Evolutionary conservation across 2,329 filamentous ascomycete species (phyloP).

Genomic region (Calonectria leucothoes): DNA sequence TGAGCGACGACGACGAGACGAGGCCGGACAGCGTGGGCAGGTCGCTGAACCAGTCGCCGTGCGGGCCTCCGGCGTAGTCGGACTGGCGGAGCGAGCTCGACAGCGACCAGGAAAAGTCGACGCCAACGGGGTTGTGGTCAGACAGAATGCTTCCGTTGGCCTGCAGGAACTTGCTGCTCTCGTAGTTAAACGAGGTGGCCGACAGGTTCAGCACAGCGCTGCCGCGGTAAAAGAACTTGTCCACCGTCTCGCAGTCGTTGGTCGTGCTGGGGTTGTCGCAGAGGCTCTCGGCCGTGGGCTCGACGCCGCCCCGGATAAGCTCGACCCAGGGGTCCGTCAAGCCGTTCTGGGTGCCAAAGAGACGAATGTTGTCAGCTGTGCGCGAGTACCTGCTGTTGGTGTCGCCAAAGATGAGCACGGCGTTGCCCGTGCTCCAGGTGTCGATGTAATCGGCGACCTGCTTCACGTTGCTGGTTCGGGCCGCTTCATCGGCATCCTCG

Average conservation of each 20-base stretch:
- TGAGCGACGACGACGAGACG: background rate
- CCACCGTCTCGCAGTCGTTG: constrained; percentile 72
- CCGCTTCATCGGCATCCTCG: constrained; percentile 61
- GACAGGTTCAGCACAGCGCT: constrained; percentile 55
- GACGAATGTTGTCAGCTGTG: constrained; percentile 58
- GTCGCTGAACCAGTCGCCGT: constrained; percentile 16
- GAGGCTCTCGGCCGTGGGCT: constrained; percentile 47
- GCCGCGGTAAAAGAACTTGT: constrained; percentile 73
- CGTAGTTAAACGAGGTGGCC: constrained; percentile 66
- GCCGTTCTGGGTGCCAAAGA: constrained; percentile 57
- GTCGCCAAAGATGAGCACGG: constrained; percentile 74
- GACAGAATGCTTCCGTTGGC: constrained; percentile 66
- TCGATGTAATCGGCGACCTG: constrained; percentile 71
- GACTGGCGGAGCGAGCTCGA: constrained; percentile 10
- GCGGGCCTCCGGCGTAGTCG: background rate
- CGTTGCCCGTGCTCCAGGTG: constrained; percentile 66
- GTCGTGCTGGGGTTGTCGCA: constrained; percentile 57
- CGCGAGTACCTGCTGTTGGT: constrained; percentile 73
- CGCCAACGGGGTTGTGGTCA: constrained; percentile 74
- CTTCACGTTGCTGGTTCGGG: constrained; percentile 68
- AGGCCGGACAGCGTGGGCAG: background rate
- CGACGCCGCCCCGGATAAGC: constrained; percentile 59
- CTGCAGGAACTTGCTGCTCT: constrained; percentile 67
- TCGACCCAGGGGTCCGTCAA: constrained; percentile 72
- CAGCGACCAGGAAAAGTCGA: constrained; percentile 57